These are phyloP conservation scores for Macadamia tetraphylla DNA, from an alignment of 164 flowering plant species.

Conservation along the genomic window DNA sequence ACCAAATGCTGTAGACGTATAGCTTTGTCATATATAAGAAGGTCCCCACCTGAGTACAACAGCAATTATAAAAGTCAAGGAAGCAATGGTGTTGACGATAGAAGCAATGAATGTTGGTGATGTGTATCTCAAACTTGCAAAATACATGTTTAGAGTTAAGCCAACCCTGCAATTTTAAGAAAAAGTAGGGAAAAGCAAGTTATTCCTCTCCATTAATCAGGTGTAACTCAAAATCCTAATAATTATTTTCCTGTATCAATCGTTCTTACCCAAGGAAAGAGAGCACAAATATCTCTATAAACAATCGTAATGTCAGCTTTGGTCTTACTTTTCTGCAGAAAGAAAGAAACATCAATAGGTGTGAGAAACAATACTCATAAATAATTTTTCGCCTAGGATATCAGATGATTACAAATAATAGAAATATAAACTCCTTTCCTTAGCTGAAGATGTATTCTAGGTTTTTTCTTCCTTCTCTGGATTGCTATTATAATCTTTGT, in stretches of 20 bases:
- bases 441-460: too few relatives aligned
- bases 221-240: neutral
- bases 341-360: conserved; percentile 4
- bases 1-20: neutral
- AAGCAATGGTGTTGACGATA: conserved; percentile 58
- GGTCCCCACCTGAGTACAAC: conserved; percentile 47
- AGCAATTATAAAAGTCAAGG: conserved; percentile 68
- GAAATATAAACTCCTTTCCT: too few relatives aligned
- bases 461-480: too few relatives aligned
- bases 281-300: conserved; percentile 57
- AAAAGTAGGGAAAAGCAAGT: neutral
- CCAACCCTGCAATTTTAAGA: conserved; percentile 46
- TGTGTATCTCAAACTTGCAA: conserved; percentile 71
- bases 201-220: neutral
- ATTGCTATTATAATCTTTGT: too few relatives aligned
- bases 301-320: conserved; percentile 58
- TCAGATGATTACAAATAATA: too few relatives aligned
- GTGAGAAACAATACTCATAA: neutral
- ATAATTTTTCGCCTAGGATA: too few relatives aligned
- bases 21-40: neutral
- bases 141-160: conserved; percentile 69
- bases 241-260: neutral
- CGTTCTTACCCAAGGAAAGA: conserved; percentile 67
- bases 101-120: conserved; percentile 68
- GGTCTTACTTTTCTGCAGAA: conserved; percentile 64